phyloP scores from a whole-genome alignment of 495 filamentous ascomycete genomes.

The Mycothermus thermophilus region DNA sequence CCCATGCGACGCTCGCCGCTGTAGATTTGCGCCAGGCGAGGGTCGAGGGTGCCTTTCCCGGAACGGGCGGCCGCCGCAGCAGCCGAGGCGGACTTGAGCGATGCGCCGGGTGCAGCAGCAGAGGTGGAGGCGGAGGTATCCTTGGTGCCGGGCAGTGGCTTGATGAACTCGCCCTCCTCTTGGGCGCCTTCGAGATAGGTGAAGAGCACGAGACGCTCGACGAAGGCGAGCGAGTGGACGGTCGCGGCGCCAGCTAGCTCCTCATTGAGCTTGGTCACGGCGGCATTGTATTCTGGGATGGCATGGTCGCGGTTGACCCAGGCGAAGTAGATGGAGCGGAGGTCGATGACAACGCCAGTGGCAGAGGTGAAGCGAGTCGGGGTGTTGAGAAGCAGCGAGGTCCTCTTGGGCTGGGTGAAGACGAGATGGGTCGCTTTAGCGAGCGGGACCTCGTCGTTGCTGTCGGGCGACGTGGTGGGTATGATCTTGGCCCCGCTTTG shows the following conservation, averaged over 20 bases:
- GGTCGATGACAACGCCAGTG: constrained; percentile 54
- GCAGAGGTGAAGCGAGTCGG: constrained; percentile 70
- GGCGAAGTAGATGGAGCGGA: constrained; percentile 88
- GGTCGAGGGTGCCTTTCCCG: constrained; percentile 55
- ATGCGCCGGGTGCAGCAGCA: constrained; percentile 29
- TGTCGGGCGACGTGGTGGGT: constrained; percentile 52
- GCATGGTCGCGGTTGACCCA: constrained; percentile 82
- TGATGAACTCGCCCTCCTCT: constrained; percentile 86
- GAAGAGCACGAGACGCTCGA: constrained; percentile 78
- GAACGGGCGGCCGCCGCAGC: constrained; percentile 35
- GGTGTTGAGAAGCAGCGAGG: constrained; percentile 57
- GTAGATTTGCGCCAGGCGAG: constrained; percentile 74
- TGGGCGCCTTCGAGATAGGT: constrained; percentile 82
- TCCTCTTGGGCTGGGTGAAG: constrained; percentile 50
- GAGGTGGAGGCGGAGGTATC: constrained; percentile 34
- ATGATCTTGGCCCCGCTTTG: constrained; percentile 45
- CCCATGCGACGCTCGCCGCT: constrained; percentile 80
- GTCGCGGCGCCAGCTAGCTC: constrained; percentile 48
- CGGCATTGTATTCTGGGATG: constrained; percentile 79
- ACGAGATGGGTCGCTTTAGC: constrained; percentile 69
- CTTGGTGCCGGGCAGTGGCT: constrained; percentile 52
- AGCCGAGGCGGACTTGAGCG: constrained; percentile 38
- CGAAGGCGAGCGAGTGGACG: constrained; percentile 76
- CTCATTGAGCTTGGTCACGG: constrained; percentile 66
- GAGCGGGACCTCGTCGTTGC: constrained; percentile 33